A percentile compares a stretch with the other conserved stretches of the same genome.
These are phyloP conservation scores for Clonostachys rhizophaga DNA, from an alignment of 2,329 filamentous ascomycete species.

Conservation along the genomic window DNA sequence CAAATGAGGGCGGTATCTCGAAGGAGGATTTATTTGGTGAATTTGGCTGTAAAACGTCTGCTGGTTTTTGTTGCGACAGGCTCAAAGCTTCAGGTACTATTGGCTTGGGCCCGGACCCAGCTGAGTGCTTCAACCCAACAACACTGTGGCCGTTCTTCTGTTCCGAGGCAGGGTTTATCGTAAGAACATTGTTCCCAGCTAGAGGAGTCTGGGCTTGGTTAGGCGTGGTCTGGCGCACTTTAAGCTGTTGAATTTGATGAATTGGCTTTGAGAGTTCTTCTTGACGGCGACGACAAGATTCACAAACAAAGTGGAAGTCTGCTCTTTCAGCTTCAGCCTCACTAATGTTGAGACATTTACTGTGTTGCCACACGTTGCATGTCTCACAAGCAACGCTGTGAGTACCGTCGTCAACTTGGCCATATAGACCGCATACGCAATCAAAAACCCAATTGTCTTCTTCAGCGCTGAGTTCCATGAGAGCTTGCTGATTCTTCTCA, in stretches of 20 bases:
- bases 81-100: no score
- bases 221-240: no score
- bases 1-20: neutral
- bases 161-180: no score
- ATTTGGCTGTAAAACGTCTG: neutral
- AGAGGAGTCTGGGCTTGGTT: no score
- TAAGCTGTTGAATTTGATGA: constrained; percentile 45
- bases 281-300: constrained; percentile 67
- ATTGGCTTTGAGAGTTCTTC: constrained; percentile 55
- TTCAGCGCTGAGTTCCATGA: constrained; percentile 66
- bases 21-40: neutral
- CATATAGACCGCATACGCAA: constrained; percentile 85
- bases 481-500: constrained; percentile 70
- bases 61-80: no score
- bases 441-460: constrained; percentile 94
- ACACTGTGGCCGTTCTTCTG: no score
- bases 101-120: no score
- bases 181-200: no score
- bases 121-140: no score
- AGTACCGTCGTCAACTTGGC: constrained; percentile 89
- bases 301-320: constrained; percentile 85
- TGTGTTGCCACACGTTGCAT: constrained; percentile 97
- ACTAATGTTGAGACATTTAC: constrained; percentile 79
- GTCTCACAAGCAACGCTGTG: constrained; percentile 92
- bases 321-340: constrained; percentile 76